Evolutionary conservation across 768 basidiomycete species (phyloP).

Genomic region (Kwoniella mangroviensis): DNA sequence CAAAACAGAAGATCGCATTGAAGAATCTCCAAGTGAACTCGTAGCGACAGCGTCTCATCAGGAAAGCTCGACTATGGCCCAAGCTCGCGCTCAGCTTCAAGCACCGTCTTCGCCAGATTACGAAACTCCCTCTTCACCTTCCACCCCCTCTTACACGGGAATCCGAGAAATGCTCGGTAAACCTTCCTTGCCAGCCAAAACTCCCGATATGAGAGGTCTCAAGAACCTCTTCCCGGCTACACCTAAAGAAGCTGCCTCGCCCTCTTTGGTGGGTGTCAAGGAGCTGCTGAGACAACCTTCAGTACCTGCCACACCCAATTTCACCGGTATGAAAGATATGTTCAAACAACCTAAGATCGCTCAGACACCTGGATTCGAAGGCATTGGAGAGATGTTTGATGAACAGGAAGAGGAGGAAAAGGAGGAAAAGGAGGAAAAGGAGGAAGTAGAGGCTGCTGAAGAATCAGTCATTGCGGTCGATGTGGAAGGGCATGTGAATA

Average conservation of each 20-base stretch:
- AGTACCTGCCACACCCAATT: slow-evolving; percentile 39
- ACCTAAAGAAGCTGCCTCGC: slow-evolving; percentile 23
- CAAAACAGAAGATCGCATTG: slow-evolving; percentile 2
- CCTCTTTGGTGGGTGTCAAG: slow-evolving; percentile 35
- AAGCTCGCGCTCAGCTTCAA: background rate
- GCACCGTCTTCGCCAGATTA: slow-evolving; percentile 6
- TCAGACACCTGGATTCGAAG: slow-evolving; percentile 35
- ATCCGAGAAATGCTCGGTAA: slow-evolving; percentile 27
- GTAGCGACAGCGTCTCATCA: background rate
- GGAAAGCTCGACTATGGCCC: background rate
- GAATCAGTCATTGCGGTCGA: slow-evolving; percentile 7
- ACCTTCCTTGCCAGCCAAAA: slow-evolving; percentile 27
- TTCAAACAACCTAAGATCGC: slow-evolving; percentile 15
- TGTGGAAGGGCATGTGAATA: background rate
- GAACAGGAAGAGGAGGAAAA: slow-evolving; percentile 20
- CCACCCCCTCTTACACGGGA: slow-evolving; percentile 34
- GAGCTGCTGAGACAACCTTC: slow-evolving; percentile 29
- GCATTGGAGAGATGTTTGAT: slow-evolving; percentile 34
- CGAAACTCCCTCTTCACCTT: slow-evolving; percentile 20
- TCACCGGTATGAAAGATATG: slow-evolving; percentile 38
- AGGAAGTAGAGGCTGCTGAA: slow-evolving; percentile 9
- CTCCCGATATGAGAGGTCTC: slow-evolving; percentile 43
- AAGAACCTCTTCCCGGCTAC: slow-evolving; percentile 34
- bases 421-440: slow-evolving; percentile 9
- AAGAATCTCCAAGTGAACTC: background rate